phyloP scores from a whole-genome alignment of 176 grass and related monocot genomes.

The Rhynchospora pubera region DNA sequence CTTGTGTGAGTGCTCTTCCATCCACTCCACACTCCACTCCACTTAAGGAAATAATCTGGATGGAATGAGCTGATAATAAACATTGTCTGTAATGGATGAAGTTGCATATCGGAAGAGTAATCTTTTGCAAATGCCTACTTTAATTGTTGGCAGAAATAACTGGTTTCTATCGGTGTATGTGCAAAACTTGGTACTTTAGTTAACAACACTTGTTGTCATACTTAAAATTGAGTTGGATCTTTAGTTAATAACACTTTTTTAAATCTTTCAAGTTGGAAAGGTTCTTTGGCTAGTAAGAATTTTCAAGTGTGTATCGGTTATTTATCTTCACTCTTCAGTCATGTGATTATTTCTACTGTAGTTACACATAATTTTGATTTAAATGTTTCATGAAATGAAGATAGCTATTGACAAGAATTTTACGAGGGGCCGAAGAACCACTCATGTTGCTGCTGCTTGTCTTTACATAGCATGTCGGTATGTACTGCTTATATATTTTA shows the following conservation, averaged over 20 bases:
- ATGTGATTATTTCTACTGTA: conserved; percentile 14
- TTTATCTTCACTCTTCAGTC: background rate
- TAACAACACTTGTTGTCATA: background rate
- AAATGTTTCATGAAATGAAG: conserved; percentile 44
- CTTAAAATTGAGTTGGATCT: background rate
- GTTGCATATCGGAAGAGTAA: background rate
- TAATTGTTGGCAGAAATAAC: background rate
- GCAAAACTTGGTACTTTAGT: background rate
- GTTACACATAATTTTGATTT: conserved; percentile 14
- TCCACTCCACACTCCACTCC: background rate
- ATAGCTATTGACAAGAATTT: conserved; percentile 73
- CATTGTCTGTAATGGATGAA: background rate
- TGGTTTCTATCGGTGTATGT: background rate
- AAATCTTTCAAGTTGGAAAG: background rate
- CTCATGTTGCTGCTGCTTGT: conserved; percentile 72
- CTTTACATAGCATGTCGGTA: conserved; percentile 93
- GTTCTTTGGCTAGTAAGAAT: background rate
- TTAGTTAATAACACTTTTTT: background rate
- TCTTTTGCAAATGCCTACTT: background rate
- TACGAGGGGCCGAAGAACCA: conserved; percentile 63
- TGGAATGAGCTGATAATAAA: background rate
- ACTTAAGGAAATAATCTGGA: background rate
- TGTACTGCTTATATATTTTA: conserved; percentile 9
- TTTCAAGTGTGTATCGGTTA: background rate
- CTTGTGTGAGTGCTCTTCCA: background rate